Evolutionary conservation across 1,139 yeast genomes (phyloP), one percentile per base, ranked within the genome.

Genomic region (Hanseniaspora sp.): DNA sequence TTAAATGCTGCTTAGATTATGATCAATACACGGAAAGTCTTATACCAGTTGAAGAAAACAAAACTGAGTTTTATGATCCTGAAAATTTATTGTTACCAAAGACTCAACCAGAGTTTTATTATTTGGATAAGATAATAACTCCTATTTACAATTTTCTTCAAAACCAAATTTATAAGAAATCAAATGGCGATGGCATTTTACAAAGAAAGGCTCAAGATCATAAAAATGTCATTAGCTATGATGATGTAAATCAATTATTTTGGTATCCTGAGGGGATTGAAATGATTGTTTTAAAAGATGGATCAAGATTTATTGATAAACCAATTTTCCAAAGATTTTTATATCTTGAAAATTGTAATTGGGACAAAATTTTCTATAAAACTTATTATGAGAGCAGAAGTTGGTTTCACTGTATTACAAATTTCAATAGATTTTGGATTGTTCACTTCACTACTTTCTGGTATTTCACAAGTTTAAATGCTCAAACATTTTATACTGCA

Each of bases 401-500:
- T 1, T 86, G 95, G 95, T 67, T 80, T 59, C 95, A 86, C 67
- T 70, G 82, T 48, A 69, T 83, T 1, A 81, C 87, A 3, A 86
- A 86, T 64, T 86, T 86, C 66, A 84, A 82, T 64, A 71, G 95
- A 57, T 79, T 86, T 37, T 86, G 95, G 95, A 80, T 85, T 40
- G 80, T 86, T 52, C 95, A 87, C 64, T 67, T 82, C 7, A 74
- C 86, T 0, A 74, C 83, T 56, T 87, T 82, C 67, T 86, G 95
- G 95, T 85, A 80, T 63, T 86, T 82, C 62, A 84, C 94, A 0
- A 73, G 83, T 44, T 82, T 82, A 65, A 86, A 86, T 65, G 76
- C 95, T 0, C 88, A 95, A 0, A 74, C 88, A 0, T 69, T 87
- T 23, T 87, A 85, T 66, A 86, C 95, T 0, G 71, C 70, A 3